A percentile compares a stretch with the other conserved stretches of the same genome.
phyloP scores from a whole-genome alignment of 2,329 filamentous ascomycete species.

The Sphaerulina vaccinii region DNA sequence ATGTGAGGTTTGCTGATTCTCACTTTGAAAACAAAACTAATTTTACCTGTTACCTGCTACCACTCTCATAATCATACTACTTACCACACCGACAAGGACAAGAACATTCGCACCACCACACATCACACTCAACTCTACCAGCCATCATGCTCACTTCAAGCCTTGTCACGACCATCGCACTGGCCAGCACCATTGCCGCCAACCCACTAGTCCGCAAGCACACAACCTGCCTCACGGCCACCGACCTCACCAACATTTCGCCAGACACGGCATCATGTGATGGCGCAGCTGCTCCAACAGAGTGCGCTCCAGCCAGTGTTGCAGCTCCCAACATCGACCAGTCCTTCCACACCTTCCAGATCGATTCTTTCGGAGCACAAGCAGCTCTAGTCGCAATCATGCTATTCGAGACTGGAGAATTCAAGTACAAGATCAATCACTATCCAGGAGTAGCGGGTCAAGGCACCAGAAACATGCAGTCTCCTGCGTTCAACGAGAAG shows the following conservation, averaged over 20 bases:
- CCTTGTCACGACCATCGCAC: constrained; percentile 3
- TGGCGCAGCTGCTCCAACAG: constrained; percentile 45
- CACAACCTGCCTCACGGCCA: constrained; percentile 33
- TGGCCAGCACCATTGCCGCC: constrained; percentile 4
- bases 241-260: constrained; percentile 55
- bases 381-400: constrained; percentile 70
- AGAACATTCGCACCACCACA: background rate
- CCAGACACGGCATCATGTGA: constrained; percentile 57
- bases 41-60: background rate
- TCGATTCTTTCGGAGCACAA: constrained; percentile 58
- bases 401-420: constrained; percentile 66
- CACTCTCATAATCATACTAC: background rate
- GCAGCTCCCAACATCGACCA: constrained; percentile 58
- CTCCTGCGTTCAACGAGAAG: constrained; percentile 52
- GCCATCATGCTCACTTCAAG: constrained; percentile 10
- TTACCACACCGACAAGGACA: background rate
- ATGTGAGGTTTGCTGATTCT: background rate
- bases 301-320: constrained; percentile 66
- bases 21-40: background rate
- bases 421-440: constrained; percentile 70
- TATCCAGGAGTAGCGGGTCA: constrained; percentile 63
- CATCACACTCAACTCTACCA: background rate
- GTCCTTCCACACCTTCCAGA: constrained; percentile 58
- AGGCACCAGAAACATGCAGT: constrained; percentile 69
- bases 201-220: constrained; percentile 3